Base-by-base conservation (phyloP, 2,329 filamentous ascomycete genomes). In the Pseudogymnoascus sp. region DNA sequence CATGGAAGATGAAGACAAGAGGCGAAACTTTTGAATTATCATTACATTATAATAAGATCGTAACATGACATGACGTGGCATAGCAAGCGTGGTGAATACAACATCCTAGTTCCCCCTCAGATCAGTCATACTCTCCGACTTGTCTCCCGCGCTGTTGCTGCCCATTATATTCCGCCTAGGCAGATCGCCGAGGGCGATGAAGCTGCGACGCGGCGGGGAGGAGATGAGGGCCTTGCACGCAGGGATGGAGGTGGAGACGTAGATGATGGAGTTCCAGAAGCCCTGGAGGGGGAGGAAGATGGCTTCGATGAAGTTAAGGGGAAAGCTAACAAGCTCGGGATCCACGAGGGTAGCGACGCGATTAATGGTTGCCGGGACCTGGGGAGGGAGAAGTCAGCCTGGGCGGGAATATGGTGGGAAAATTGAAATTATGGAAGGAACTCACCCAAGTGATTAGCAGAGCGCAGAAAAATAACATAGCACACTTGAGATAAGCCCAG, bases 241-340 rank as follows among this genome's bases (percentile, higher is more conserved):
- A n/a, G 47, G 47, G 4, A 53, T 53, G n/a, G 47, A 53, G 0
- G 87, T 90, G 11, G 82, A 79, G 15, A 86, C 75, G 72, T 93
- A 94, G 64, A 94, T 90, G 60, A 89, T 73, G 18, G 85, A 82
- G 70, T 94, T 94, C 89, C 90, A 93, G 68, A 92, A 89, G 0
- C 90, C 90, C 69, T 94, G 90, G 0, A 91, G 77, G 0, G 90
- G 90, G 5, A 94, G 78, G 36, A 90, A 79, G 0, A 87, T 85
- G 22, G 86, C 85, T 65, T 85, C 82, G 62, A 88, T 82, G 9
- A 53, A 53, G 68, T 90, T 86, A 33, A 94, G 80, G 0, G 80
- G 77, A 38, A 85, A 81, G 5, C 77, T 79, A 0, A 78, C 73
- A 1, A 76, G 62, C 18, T 80, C 71, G 0, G 80, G 76, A 66